phyloP scores from a whole-genome alignment of 768 basidiomycete species.

The Suillus plorans region DNA sequence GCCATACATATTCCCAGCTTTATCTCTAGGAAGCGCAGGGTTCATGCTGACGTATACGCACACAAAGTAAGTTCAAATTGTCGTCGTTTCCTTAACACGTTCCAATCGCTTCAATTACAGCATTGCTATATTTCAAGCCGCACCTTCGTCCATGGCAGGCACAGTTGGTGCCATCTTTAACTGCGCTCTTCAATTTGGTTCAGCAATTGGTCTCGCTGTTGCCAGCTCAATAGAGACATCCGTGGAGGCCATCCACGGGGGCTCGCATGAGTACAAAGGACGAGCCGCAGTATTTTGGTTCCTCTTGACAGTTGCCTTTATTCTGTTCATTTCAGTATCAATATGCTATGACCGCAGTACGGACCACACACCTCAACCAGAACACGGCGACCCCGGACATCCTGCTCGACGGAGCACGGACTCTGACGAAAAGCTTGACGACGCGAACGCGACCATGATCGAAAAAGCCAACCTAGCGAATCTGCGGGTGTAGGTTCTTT shows the following conservation, averaged over 20 bases:
- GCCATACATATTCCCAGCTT: conserved; percentile 48
- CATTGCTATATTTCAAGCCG: conserved; percentile 50
- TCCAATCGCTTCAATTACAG: conserved; percentile 22
- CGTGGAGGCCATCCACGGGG: conserved; percentile 35
- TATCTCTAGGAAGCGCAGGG: conserved; percentile 47
- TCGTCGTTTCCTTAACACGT: not conserved
- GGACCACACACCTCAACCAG: conserved; percentile 9
- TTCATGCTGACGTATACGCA: conserved; percentile 45
- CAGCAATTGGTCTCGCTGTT: conserved; percentile 50
- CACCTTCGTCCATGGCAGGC: conserved; percentile 49
- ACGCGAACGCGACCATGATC: not conserved
- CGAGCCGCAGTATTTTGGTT: conserved; percentile 48
- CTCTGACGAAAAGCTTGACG: not conserved
- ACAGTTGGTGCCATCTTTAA: conserved; percentile 60
- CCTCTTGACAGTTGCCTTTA: conserved; percentile 34
- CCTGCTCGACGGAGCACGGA: not conserved
- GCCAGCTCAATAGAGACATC: conserved; percentile 49
- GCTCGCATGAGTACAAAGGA: conserved; percentile 34
- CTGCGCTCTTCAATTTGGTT: conserved; percentile 51
- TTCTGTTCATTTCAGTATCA: conserved; percentile 32
- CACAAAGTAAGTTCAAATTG: conserved; percentile 40
- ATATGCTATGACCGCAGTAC: conserved; percentile 34
- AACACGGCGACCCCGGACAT: not conserved
- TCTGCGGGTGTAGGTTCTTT: not conserved
- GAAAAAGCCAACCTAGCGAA: not conserved